Conservation (phyloP, 202 grass and related monocot genomes). For the Alloteropsis angusta region DNA sequence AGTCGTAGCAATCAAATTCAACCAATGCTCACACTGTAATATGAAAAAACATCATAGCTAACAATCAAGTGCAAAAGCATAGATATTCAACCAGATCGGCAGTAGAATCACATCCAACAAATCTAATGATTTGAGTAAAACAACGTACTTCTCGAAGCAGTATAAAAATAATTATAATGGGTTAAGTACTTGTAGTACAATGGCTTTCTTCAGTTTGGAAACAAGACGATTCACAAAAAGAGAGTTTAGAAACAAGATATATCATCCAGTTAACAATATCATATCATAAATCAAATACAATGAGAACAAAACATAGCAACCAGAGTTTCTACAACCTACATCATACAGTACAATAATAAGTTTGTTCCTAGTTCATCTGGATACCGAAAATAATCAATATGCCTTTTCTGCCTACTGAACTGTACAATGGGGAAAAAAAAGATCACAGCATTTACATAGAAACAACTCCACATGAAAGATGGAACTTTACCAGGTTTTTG, state of each 20-base stretch:
- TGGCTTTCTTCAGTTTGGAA: background rate
- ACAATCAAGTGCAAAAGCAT: background rate
- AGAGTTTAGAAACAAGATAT: background rate
- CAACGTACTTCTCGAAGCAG: background rate
- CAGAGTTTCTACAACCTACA: background rate
- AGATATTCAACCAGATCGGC: background rate
- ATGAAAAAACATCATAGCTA: background rate
- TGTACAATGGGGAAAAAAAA: background rate
- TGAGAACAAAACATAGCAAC: background rate
- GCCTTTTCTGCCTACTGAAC: background rate
- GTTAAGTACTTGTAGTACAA: background rate
- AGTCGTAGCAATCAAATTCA: background rate
- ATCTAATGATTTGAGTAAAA: background rate
- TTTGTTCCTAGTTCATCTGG: background rate
- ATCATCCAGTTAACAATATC: background rate
- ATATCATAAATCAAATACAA: background rate
- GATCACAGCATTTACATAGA: background rate
- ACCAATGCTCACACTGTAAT: background rate
- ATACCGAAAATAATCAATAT: background rate
- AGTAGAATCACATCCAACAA: background rate
- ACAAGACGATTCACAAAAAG: background rate
- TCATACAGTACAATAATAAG: background rate
- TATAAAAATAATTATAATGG: background rate
- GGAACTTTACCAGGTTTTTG: conserved; percentile 34
- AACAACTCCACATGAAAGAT: background rate